These are phyloP conservation scores for Angomonas desouzai DNA, from an alignment of 208 protist species.

Conservation along the genomic window DNA sequence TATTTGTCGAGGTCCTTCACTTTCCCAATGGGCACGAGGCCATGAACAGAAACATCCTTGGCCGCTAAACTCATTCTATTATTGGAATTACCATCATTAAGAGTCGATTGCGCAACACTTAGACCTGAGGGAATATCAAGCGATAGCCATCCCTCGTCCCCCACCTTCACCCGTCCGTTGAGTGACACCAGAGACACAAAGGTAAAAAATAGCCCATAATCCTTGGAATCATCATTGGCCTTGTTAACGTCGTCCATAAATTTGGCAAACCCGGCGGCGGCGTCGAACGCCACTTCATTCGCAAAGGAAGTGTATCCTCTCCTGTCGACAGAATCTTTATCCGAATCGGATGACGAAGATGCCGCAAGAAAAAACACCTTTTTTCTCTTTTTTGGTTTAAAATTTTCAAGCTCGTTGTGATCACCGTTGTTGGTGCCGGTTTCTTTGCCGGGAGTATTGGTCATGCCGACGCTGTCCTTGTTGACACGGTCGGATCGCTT, in stretches of 20 bases:
- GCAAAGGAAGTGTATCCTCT: conserved; percentile 27
- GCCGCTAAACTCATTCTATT: conserved; percentile 47
- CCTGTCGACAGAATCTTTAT: conserved; percentile 1
- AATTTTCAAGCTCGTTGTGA: conserved; percentile 14
- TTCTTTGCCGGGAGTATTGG: background rate
- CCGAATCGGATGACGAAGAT: background rate
- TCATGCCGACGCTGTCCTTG: background rate
- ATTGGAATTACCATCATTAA: conserved; percentile 86
- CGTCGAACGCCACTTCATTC: conserved; percentile 32
- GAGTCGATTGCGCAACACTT: conserved; percentile 47
- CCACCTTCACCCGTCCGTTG: conserved; percentile 40
- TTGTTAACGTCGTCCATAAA: conserved; percentile 57
- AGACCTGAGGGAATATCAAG: conserved; percentile 64
- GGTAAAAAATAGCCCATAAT: conserved; percentile 74
- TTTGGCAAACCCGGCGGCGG: conserved; percentile 46
- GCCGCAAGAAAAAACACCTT: conserved; percentile 11
- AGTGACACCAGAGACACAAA: conserved; percentile 31
- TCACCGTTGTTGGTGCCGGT: background rate
- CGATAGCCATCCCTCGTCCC: conserved; percentile 44
- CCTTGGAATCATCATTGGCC: conserved; percentile 60
- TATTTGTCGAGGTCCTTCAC: conserved; percentile 7
- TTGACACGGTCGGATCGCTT: conserved; percentile 5
- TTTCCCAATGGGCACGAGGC: conserved; percentile 24
- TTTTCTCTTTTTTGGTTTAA: conserved; percentile 13
- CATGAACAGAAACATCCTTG: conserved; percentile 38